Evolutionary conservation across 2,329 filamentous ascomycete species (phyloP).

Genomic region (Amylocarpus encephaloides): DNA sequence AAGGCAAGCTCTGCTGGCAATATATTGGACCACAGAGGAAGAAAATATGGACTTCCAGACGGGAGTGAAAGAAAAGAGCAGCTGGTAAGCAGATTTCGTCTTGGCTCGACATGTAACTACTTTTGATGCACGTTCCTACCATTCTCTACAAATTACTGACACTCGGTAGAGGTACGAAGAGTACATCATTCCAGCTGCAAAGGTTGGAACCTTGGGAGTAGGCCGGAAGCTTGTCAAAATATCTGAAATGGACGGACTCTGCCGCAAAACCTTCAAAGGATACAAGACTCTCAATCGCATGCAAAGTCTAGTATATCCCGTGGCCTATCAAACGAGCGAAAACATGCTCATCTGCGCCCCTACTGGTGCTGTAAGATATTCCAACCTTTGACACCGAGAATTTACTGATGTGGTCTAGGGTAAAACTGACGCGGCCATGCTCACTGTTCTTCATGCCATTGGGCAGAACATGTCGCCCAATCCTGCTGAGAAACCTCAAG

Average conservation of each 20-base stretch:
- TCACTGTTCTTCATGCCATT: slow-evolving; percentile 87
- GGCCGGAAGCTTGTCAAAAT: slow-evolving; percentile 75
- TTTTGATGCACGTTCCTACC: background rate
- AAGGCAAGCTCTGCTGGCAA: slow-evolving; percentile 79
- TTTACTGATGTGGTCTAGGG: slow-evolving; percentile 42
- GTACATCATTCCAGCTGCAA: slow-evolving; percentile 75
- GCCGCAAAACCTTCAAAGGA: slow-evolving; percentile 83
- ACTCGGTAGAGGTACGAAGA: slow-evolving; percentile 74
- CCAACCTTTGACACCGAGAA: background rate
- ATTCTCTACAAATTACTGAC: slow-evolving; percentile 8
- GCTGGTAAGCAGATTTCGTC: slow-evolving; percentile 30
- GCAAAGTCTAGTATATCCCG: slow-evolving; percentile 94
- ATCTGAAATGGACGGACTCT: slow-evolving; percentile 79
- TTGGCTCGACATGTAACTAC: background rate
- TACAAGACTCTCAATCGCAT: slow-evolving; percentile 94
- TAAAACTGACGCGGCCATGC: slow-evolving; percentile 98
- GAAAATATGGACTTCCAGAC: slow-evolving; percentile 73
- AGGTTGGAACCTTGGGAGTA: slow-evolving; percentile 65
- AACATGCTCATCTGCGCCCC: slow-evolving; percentile 99
- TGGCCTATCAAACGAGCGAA: slow-evolving; percentile 91
- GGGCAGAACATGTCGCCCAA: slow-evolving; percentile 78
- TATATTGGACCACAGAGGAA: slow-evolving; percentile 70
- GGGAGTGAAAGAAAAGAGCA: slow-evolving; percentile 67
- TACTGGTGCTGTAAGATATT: slow-evolving; percentile 69
- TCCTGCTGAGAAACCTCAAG: slow-evolving; percentile 65